Evolutionary conservation across 2,329 filamentous ascomycete species (phyloP).

Genomic region (Botrytis deweyae): DNA sequence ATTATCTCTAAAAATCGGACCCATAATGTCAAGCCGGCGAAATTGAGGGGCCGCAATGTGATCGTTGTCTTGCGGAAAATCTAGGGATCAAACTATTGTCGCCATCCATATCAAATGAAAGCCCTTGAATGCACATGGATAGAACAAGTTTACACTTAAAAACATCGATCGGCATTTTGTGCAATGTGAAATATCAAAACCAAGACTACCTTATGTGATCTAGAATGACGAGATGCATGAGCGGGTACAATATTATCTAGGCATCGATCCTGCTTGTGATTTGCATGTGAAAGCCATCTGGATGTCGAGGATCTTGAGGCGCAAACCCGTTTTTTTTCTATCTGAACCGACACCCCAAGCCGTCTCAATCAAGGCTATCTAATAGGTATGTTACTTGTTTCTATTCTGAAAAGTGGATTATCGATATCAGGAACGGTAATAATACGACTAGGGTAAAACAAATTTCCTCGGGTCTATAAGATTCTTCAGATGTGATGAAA

Average conservation of each 20-base stretch:
- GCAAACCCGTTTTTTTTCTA: background rate
- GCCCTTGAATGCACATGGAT: background rate
- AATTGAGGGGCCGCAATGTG: constrained; percentile 5
- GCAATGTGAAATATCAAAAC: background rate
- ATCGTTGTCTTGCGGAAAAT: background rate
- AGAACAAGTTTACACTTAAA: background rate
- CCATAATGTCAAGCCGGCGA: background rate
- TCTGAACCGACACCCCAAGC: background rate
- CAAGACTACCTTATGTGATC: background rate
- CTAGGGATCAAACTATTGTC: background rate
- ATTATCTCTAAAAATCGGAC: background rate
- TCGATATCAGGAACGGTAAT: background rate
- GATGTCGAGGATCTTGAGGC: background rate
- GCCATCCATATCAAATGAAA: background rate
- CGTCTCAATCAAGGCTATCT: background rate
- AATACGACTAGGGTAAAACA: no score
- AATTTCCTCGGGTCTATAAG: no score
- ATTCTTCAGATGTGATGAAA: no score
- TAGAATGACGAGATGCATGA: background rate
- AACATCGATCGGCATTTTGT: background rate
- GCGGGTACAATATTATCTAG: background rate
- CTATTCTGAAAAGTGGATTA: background rate
- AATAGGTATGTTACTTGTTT: no score
- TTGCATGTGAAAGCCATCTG: background rate
- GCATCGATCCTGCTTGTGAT: background rate